Evolutionary conservation across 176 grass and related monocot genomes (phyloP).

Genomic region (Oryza coarctata): DNA sequence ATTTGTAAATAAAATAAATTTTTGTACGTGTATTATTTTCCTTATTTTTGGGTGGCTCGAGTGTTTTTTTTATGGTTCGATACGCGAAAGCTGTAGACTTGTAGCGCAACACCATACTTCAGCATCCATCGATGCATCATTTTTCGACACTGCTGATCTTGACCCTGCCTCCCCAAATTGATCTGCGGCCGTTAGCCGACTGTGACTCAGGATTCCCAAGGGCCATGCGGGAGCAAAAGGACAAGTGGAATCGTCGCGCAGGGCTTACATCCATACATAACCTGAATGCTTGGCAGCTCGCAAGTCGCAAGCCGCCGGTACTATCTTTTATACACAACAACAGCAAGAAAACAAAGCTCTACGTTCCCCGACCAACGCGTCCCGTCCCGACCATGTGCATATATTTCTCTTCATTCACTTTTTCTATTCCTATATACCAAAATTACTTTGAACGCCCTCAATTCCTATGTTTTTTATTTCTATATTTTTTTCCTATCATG

Average conservation of each 20-base stretch:
- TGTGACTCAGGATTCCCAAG: neutral
- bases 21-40: too few relatives aligned
- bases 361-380: neutral
- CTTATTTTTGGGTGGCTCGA: too few relatives aligned
- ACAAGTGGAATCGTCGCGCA: neutral
- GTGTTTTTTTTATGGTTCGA: neutral
- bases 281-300: neutral
- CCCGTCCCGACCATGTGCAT: too few relatives aligned
- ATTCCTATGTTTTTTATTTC: too few relatives aligned
- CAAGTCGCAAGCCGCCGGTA: neutral
- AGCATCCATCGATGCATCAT: neutral
- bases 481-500: too few relatives aligned
- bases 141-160: neutral
- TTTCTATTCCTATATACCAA: too few relatives aligned
- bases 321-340: neutral
- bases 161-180: neutral
- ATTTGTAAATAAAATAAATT: too few relatives aligned
- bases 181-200: neutral
- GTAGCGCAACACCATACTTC: neutral
- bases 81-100: neutral
- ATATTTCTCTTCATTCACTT: too few relatives aligned
- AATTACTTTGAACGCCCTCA: too few relatives aligned
- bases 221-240: neutral
- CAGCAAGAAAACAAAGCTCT: neutral
- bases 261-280: neutral